Percentiles rank a stretch among this genome's conserved stretches.
These are phyloP conservation scores for Arctium minus DNA, from an alignment of 129 eudicot genomes.

Conservation along the genomic window DNA sequence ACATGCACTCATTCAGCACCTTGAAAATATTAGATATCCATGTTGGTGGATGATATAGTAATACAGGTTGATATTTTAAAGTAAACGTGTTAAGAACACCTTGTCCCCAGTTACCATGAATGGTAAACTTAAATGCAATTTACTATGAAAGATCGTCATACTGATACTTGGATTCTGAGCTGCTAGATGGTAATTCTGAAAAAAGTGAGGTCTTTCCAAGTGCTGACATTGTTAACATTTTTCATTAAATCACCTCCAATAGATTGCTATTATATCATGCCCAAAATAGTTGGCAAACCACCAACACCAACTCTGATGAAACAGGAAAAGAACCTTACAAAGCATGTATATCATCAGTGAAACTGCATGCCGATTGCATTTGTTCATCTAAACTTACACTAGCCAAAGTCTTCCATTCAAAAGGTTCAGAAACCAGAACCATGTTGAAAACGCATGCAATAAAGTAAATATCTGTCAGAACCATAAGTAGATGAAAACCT, in stretches of 20 bases:
- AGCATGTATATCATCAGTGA: too few relatives aligned
- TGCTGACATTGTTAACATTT: not conserved
- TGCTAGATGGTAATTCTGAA: not conserved
- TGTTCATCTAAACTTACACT: not conserved
- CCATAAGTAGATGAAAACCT: not conserved
- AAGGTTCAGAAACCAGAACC: not conserved
- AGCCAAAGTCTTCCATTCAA: constrained; percentile 5
- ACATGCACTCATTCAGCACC: too few relatives aligned
- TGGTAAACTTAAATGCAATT: not conserved
- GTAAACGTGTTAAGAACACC: not conserved
- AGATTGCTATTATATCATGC: not conserved
- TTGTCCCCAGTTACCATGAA: not conserved
- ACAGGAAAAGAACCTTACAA: too few relatives aligned
- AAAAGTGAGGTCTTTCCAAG: not conserved
- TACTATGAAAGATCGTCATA: not conserved
- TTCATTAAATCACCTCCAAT: not conserved
- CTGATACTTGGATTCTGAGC: not conserved
- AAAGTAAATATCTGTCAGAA: constrained; percentile 8
- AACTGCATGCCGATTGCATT: too few relatives aligned
- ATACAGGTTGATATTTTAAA: not conserved
- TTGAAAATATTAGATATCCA: not conserved
- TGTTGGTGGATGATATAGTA: not conserved
- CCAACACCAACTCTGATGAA: not conserved
- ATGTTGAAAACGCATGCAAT: not conserved
- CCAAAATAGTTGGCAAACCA: not conserved